Evolutionary conservation across 2,329 filamentous ascomycete species (phyloP).

Genomic region (Aspergillus awamori): DNA sequence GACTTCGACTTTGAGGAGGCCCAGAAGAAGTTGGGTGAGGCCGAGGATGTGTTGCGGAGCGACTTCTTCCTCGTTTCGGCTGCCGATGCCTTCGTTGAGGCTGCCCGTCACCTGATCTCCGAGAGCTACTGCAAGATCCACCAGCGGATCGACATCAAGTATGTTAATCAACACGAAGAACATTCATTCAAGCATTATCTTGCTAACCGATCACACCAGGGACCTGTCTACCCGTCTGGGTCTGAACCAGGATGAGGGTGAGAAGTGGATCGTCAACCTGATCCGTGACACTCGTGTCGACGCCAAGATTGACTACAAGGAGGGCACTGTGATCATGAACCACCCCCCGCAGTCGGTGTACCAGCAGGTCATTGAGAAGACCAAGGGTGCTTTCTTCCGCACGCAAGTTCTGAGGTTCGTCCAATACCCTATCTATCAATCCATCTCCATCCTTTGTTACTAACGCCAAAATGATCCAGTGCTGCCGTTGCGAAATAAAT

Average conservation of each 20-base stretch:
- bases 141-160: conserved; percentile 95
- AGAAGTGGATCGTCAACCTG: conserved; percentile 99
- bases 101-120: conserved; percentile 92
- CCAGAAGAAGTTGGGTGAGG: conserved; percentile 80
- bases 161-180: conserved; percentile 33
- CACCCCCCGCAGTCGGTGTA: conserved; percentile 98
- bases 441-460: neutral
- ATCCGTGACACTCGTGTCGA: conserved; percentile 97
- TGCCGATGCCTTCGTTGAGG: conserved; percentile 87
- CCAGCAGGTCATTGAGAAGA: conserved; percentile 98
- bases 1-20: conserved; percentile 98
- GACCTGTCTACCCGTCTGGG: conserved; percentile 91
- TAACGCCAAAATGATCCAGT: conserved; percentile 26
- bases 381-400: conserved; percentile 97
- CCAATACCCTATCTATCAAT: neutral
- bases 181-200: no score
- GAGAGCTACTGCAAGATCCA: conserved; percentile 99
- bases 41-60: conserved; percentile 85
- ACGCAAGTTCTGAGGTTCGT: conserved; percentile 81
- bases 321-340: conserved; percentile 99
- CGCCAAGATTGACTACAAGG: conserved; percentile 99
- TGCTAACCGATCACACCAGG: conserved; percentile 44
- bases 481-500: conserved; percentile 55
- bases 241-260: conserved; percentile 88
- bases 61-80: conserved; percentile 94